Percentiles rank a stretch among this genome's conserved stretches.
Evolutionary conservation across 345 rosid species (phyloP).

Genomic region (Populus pruinosa): DNA sequence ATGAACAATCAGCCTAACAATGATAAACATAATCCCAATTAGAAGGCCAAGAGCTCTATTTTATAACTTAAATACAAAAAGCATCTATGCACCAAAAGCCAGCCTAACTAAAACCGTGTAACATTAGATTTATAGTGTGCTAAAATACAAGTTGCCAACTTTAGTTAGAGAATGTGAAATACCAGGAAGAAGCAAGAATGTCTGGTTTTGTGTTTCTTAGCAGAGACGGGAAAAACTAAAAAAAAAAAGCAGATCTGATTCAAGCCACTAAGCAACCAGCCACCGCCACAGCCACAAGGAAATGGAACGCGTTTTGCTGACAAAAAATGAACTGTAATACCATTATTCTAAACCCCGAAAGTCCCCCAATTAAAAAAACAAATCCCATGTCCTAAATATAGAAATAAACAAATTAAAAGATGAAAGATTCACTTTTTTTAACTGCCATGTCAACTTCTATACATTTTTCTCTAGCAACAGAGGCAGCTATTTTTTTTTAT

Average conservation of each 20-base stretch:
- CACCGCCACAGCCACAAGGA: slow-evolving; percentile 27
- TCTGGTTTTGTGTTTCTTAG: slow-evolving; percentile 28
- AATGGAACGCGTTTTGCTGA: slow-evolving; percentile 61
- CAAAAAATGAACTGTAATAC: slow-evolving; percentile 52
- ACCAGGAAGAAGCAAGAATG: slow-evolving; percentile 39
- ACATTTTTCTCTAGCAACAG: slow-evolving; percentile 27
- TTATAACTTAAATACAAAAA: background rate
- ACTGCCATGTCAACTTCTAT: slow-evolving; percentile 28
- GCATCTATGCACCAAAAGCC: background rate
- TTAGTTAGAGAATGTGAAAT: slow-evolving; percentile 2
- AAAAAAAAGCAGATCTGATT: slow-evolving; percentile 51
- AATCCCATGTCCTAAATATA: background rate
- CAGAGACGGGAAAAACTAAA: background rate
- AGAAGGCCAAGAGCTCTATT: background rate
- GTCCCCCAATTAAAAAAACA: background rate
- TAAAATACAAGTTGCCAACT: background rate
- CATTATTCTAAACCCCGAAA: slow-evolving; percentile 21
- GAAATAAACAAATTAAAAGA: background rate
- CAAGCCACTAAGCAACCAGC: slow-evolving; percentile 21
- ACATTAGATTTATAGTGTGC: background rate
- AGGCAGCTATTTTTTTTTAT: background rate
- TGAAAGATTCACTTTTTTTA: slow-evolving; percentile 3
- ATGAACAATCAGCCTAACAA: background rate
- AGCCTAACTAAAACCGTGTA: background rate
- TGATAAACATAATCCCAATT: slow-evolving; percentile 1